Conservation (phyloP, 192 early-diverging fungal genomes). For the Coemansia sp. region DNA sequence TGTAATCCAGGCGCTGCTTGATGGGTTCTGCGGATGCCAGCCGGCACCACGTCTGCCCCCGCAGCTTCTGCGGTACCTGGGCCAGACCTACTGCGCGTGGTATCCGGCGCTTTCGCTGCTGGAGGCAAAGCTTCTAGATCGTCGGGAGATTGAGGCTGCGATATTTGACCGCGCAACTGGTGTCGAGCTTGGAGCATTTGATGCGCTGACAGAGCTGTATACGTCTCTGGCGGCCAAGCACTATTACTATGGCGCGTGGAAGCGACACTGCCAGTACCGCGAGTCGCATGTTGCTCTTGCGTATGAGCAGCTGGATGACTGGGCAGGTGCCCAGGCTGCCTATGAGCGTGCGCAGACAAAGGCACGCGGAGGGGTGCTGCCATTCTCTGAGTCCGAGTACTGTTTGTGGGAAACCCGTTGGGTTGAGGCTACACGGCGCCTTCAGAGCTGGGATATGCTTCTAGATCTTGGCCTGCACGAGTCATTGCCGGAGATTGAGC, state of each 20-base stretch:
- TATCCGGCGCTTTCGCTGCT: slow-evolving; percentile 84
- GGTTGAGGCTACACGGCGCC: slow-evolving; percentile 82
- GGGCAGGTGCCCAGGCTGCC: slow-evolving; percentile 84
- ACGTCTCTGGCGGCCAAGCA: slow-evolving; percentile 81
- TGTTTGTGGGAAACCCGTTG: slow-evolving; percentile 97
- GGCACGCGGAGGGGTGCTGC: slow-evolving; percentile 77
- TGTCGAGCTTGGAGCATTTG: slow-evolving; percentile 83
- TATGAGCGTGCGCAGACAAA: slow-evolving; percentile 94
- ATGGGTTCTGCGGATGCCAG: slow-evolving; percentile 75
- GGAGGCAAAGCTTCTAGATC: slow-evolving; percentile 59
- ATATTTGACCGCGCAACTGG: slow-evolving; percentile 57
- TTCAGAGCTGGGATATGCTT: slow-evolving; percentile 98
- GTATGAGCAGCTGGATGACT: slow-evolving; percentile 91
- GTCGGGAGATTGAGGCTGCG: slow-evolving; percentile 43
- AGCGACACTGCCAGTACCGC: slow-evolving; percentile 78
- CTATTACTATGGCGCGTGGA: slow-evolving; percentile 92
- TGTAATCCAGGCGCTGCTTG: slow-evolving; percentile 89
- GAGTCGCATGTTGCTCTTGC: slow-evolving; percentile 97
- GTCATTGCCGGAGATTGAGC: slow-evolving; percentile 76
- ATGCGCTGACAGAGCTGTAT: slow-evolving; percentile 88
- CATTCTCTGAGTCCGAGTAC: slow-evolving; percentile 95
- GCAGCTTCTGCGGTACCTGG: slow-evolving; percentile 89
- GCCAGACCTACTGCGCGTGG: slow-evolving; percentile 92
- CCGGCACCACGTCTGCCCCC: slow-evolving; percentile 83
- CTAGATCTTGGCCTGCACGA: slow-evolving; percentile 91